These are phyloP conservation scores for Phlebiopsis gigantea DNA, from an alignment of 768 basidiomycete genomes.

Conservation along the genomic window DNA sequence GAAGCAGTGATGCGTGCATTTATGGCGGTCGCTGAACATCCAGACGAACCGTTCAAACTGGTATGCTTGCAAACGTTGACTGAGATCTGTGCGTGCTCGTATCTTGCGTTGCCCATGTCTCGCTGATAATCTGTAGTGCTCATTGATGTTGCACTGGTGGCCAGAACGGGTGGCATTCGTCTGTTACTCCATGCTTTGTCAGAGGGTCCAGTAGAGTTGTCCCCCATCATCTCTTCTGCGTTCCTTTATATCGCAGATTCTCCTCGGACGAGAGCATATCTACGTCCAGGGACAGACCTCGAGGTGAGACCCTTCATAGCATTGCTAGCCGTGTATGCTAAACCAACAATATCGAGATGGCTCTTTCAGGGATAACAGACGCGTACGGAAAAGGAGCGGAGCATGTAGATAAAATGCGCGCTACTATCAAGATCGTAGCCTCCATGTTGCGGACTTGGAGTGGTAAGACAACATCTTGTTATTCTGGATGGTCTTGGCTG, in stretches of 20 bases:
- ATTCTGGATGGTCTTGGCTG: background rate
- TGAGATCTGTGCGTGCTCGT: slow-evolving; percentile 64
- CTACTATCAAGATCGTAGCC: slow-evolving; percentile 72
- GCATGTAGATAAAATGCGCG: slow-evolving; percentile 74
- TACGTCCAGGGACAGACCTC: slow-evolving; percentile 80
- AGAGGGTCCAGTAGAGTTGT: slow-evolving; percentile 85
- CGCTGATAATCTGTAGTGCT: slow-evolving; percentile 49
- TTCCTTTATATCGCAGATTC: slow-evolving; percentile 84
- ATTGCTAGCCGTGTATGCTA: background rate
- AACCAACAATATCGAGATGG: slow-evolving; percentile 50
- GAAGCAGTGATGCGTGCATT: slow-evolving; percentile 80
- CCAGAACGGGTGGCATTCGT: slow-evolving; percentile 77
- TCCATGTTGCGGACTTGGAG: slow-evolving; percentile 90
- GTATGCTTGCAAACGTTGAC: slow-evolving; percentile 83
- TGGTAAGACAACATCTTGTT: slow-evolving; percentile 46
- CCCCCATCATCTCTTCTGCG: slow-evolving; percentile 69
- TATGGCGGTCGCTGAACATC: slow-evolving; percentile 89
- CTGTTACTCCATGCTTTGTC: slow-evolving; percentile 81
- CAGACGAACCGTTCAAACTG: slow-evolving; percentile 82
- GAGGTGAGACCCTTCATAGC: slow-evolving; percentile 52
- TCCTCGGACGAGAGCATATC: slow-evolving; percentile 72
- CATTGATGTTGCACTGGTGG: slow-evolving; percentile 80
- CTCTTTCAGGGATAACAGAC: slow-evolving; percentile 86
- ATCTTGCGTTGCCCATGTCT: background rate
- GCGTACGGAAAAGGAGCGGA: slow-evolving; percentile 81